A percentile compares a stretch with the other conserved stretches of the same genome.
Evolutionary conservation across 1,284 basidiomycete species (phyloP).

Genomic region (Sporisorium scitamineum): DNA sequence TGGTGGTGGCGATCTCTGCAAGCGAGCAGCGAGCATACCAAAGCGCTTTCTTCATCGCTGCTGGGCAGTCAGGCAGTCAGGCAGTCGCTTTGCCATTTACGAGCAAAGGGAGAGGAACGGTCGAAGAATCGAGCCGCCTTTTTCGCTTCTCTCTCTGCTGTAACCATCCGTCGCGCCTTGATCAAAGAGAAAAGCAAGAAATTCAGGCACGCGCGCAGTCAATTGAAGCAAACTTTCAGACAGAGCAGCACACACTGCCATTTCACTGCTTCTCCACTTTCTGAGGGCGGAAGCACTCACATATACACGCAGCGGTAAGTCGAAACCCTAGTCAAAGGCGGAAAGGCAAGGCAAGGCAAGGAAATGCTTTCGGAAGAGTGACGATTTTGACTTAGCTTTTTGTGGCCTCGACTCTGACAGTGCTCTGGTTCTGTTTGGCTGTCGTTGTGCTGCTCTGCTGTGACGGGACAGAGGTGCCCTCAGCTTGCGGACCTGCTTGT

Average conservation of each 20-base stretch:
- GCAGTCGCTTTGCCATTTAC: neutral
- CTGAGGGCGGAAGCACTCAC: neutral
- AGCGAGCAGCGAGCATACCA: neutral
- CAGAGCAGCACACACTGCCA: neutral
- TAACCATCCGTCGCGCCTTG: conserved; percentile 18
- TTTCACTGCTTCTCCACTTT: neutral
- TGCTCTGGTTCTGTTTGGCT: neutral
- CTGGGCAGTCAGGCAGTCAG: neutral
- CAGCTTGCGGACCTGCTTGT: neutral
- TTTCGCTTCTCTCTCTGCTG: neutral
- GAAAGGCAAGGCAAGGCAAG: neutral
- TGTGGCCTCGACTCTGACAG: neutral
- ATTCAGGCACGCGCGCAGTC: neutral
- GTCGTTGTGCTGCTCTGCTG: neutral
- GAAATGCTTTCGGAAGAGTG: neutral
- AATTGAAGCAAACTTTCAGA: neutral
- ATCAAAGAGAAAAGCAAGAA: neutral
- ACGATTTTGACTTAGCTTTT: neutral
- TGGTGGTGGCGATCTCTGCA: neutral
- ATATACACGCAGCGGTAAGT: neutral
- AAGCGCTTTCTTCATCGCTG: neutral
- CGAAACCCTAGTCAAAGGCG: neutral
- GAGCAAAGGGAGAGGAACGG: neutral
- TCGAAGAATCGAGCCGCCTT: neutral
- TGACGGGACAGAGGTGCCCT: neutral